Evolutionary conservation across 306 rosid genomes (phyloP).

Genomic region (Senna tora): DNA sequence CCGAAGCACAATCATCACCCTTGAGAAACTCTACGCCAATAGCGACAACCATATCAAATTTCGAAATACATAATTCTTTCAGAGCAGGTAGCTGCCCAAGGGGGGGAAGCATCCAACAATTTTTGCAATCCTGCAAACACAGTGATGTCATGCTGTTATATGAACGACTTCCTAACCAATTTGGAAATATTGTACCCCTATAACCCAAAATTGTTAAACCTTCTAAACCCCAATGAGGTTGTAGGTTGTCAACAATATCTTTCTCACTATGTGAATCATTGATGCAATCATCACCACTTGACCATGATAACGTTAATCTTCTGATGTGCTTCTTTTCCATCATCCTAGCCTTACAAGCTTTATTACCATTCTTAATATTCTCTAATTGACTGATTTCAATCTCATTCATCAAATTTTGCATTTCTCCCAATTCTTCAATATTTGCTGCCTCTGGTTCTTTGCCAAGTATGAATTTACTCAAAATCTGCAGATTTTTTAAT

Average conservation of each 20-base stretch:
- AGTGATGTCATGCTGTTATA: neutral
- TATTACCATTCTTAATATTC: neutral
- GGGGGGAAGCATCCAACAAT: slow-evolving; percentile 21
- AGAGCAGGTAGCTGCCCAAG: slow-evolving; percentile 33
- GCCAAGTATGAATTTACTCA: neutral
- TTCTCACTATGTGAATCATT: neutral
- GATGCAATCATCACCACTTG: neutral
- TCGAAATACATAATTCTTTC: neutral
- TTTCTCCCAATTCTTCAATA: neutral
- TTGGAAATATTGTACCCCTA: neutral
- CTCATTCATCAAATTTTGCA: neutral
- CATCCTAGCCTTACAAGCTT: neutral
- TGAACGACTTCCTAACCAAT: neutral
- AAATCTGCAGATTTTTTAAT: neutral
- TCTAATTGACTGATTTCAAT: neutral
- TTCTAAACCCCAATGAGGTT: neutral
- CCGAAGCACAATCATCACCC: neutral
- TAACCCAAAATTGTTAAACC: neutral
- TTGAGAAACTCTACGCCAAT: slow-evolving; percentile 15
- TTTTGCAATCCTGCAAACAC: neutral
- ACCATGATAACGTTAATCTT: neutral
- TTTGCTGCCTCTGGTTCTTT: neutral
- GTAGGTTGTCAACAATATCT: neutral
- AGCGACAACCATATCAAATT: neutral
- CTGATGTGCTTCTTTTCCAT: neutral